Conservation (phyloP, 805 yeast genomes). For the Hanseniaspora mollemarum region DNA sequence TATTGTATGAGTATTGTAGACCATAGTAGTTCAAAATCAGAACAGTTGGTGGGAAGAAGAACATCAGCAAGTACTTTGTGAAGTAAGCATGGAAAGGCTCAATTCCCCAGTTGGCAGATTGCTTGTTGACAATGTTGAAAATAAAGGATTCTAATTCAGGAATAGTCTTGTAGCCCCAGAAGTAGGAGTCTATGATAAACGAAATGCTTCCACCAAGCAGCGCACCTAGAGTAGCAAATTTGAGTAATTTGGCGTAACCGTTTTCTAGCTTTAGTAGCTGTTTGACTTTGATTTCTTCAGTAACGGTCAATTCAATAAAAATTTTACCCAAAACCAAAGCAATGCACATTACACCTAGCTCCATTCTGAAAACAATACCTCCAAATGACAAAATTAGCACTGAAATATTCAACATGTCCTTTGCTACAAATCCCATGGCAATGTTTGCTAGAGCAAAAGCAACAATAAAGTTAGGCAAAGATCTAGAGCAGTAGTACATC, state of each 20-base stretch:
- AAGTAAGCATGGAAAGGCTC: conserved; percentile 68
- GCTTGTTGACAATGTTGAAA: conserved; percentile 67
- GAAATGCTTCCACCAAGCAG: conserved; percentile 41
- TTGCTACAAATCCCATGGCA: conserved; percentile 42
- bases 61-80: conserved; percentile 32
- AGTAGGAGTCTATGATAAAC: conserved; percentile 52
- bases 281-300: conserved; percentile 37
- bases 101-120: conserved; percentile 70
- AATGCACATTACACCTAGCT: conserved; percentile 46
- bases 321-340: conserved; percentile 31
- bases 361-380: conserved; percentile 62
- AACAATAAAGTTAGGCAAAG: conserved; percentile 72
- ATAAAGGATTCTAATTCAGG: conserved; percentile 69
- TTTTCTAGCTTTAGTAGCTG: conserved; percentile 30
- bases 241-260: conserved; percentile 20
- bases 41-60: conserved; percentile 39
- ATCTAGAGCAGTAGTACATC: conserved; percentile 66
- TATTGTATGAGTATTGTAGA: conserved; percentile 30
- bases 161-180: conserved; percentile 53
- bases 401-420: conserved; percentile 39
- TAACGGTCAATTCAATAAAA: conserved; percentile 33
- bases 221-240: conserved; percentile 35
- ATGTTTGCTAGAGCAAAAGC: conserved; percentile 61
- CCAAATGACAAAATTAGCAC: conserved; percentile 48
- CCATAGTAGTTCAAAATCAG: conserved; percentile 32